Evolutionary conservation across 495 filamentous ascomycete genomes (phyloP).

Genomic region (Peziza echinospora): DNA sequence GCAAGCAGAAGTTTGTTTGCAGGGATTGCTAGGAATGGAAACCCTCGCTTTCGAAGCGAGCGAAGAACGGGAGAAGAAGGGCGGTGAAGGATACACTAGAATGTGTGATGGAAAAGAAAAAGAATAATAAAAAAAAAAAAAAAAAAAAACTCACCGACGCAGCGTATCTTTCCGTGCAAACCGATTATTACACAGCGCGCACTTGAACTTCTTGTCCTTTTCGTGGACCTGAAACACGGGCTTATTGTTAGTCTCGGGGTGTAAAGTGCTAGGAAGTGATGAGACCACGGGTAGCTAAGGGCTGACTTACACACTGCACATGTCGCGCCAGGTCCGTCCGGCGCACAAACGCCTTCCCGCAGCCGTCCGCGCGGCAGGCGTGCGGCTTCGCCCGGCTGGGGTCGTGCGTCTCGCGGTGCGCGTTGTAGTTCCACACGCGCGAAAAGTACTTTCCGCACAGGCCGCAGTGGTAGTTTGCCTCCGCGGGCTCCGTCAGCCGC

Average conservation of each 20-base stretch:
- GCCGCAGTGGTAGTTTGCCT: constrained; percentile 57
- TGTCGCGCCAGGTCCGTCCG: constrained; percentile 74
- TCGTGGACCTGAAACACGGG: constrained; percentile 37
- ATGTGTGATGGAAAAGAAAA: too few relatives aligned
- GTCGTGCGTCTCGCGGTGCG: constrained; percentile 79
- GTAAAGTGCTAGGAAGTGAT: neutral
- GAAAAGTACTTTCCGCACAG: constrained; percentile 65
- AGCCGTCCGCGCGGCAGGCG: constrained; percentile 40
- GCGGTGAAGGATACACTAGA: too few relatives aligned
- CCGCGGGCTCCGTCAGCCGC: constrained; percentile 40
- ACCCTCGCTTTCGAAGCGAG: too few relatives aligned
- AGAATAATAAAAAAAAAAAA: too few relatives aligned
- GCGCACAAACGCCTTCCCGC: constrained; percentile 54
- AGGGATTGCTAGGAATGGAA: too few relatives aligned
- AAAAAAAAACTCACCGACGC: constrained; percentile 34
- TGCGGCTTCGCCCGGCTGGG: constrained; percentile 48
- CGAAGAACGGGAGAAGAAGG: too few relatives aligned
- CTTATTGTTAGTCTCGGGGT: constrained; percentile 10
- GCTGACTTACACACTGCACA: constrained; percentile 44
- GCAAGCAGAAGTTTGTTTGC: too few relatives aligned
- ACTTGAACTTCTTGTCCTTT: constrained; percentile 48
- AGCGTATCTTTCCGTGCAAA: constrained; percentile 75
- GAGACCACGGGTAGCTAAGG: too few relatives aligned
- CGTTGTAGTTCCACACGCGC: constrained; percentile 72
- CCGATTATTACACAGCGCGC: constrained; percentile 44